Conservation (phyloP, 106 monocot species). For the Chionographis japonica region DNA sequence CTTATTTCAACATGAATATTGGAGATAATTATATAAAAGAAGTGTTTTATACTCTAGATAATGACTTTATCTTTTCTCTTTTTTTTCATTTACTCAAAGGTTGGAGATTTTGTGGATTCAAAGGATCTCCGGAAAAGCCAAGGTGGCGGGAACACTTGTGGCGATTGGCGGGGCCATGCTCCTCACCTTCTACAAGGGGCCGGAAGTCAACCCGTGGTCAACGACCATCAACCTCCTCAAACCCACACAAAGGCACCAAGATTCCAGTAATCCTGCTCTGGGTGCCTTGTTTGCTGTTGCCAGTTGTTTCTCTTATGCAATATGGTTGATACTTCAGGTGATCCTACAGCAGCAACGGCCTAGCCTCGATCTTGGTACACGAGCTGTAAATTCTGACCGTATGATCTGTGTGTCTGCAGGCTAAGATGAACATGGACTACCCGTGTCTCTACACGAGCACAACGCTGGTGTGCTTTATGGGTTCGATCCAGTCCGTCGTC, state of each 20-base stretch:
- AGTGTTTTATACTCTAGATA: too few species aligned
- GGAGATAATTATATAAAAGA: too few species aligned
- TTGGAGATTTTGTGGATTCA: constrained; percentile 44
- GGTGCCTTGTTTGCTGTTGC: constrained; percentile 45
- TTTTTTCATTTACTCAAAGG: constrained; percentile 9
- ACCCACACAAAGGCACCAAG: constrained; percentile 2
- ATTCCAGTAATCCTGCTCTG: constrained; percentile 19
- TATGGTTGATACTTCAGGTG: constrained; percentile 86
- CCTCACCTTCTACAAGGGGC: constrained; percentile 78
- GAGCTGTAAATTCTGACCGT: neutral
- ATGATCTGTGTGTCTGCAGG: constrained; percentile 18
- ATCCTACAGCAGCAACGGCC: too few species aligned
- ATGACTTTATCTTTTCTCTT: too few species aligned
- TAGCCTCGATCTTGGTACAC: neutral
- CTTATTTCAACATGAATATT: too few species aligned
- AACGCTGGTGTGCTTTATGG: constrained; percentile 49
- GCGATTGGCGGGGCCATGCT: constrained; percentile 78
- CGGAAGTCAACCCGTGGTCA: constrained; percentile 37
- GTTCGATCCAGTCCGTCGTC: constrained; percentile 14
- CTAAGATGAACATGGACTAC: constrained; percentile 45
- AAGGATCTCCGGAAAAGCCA: constrained; percentile 40
- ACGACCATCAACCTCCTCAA: constrained; percentile 28
- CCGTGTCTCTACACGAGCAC: constrained; percentile 56
- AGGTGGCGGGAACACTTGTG: constrained; percentile 57
- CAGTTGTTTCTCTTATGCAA: constrained; percentile 58